Conservation (phyloP, 2,329 filamentous ascomycete species). For the Macroventuria anomochaeta region DNA sequence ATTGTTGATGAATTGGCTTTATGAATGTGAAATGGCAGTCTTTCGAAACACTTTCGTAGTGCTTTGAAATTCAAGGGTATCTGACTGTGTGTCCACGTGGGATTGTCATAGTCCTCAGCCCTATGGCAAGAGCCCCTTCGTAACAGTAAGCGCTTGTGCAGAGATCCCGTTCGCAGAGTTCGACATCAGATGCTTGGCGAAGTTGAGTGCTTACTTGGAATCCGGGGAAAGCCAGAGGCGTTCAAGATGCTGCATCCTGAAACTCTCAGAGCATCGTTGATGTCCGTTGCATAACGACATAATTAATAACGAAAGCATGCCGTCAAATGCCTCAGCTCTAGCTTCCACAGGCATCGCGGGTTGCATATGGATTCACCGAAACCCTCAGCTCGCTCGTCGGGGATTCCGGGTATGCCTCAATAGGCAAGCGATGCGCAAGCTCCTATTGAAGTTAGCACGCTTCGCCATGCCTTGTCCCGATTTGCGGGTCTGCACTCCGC, state of each 20-base stretch:
- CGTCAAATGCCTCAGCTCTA: conserved; percentile 7
- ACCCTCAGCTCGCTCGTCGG: conserved; percentile 15
- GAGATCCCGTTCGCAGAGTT: conserved; percentile 27
- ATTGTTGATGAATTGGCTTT: neutral
- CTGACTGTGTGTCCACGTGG: conserved; percentile 23
- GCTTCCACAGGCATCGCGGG: conserved; percentile 21
- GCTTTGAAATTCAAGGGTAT: neutral
- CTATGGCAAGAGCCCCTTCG: conserved; percentile 26
- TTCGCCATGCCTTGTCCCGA: conserved; percentile 11
- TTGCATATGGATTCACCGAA: conserved; percentile 14
- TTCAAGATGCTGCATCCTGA: neutral
- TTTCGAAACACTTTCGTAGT: neutral
- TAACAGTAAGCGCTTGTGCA: conserved; percentile 38
- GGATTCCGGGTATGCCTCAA: conserved; percentile 13
- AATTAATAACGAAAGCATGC: conserved; percentile 3
- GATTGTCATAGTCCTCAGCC: conserved; percentile 22
- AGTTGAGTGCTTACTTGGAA: conserved; percentile 34
- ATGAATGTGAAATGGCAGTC: neutral
- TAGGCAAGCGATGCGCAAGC: conserved; percentile 23
- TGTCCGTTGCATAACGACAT: neutral
- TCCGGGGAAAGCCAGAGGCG: conserved; percentile 2
- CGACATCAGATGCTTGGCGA: conserved; percentile 26
- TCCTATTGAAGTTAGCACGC: conserved; percentile 14
- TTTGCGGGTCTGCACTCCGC: conserved; percentile 11
- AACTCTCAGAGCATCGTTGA: neutral